Conservation (phyloP, 305 asterid species). For the Fraxinus dipetala region DNA sequence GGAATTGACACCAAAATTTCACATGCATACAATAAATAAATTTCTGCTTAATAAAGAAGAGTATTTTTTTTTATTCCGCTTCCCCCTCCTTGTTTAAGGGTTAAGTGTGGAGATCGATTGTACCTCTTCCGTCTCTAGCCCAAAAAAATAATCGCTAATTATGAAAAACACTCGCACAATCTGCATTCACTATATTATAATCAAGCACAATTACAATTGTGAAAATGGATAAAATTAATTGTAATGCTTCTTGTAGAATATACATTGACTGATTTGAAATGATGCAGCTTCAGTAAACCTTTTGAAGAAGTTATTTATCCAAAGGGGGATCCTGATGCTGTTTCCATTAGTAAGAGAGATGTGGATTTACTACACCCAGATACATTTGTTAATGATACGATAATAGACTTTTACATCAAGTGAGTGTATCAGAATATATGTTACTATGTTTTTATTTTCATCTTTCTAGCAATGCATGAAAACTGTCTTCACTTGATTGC, state of each 20-base stretch:
- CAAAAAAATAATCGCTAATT: not conserved
- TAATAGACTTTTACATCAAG: constrained; percentile 89
- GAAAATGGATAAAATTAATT: not conserved
- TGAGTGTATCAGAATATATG: constrained; percentile 42
- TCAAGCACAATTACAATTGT: not conserved
- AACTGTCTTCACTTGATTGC: not conserved
- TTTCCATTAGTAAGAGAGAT: constrained; percentile 82
- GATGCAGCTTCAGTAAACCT: constrained; percentile 63
- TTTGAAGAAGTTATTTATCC: constrained; percentile 89
- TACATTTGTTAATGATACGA: constrained; percentile 88
- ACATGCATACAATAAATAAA: not conserved
- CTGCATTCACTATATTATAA: not conserved
- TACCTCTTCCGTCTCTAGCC: not conserved
- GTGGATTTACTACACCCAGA: constrained; percentile 83
- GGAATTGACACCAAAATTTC: not conserved
- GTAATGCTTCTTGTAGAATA: not conserved
- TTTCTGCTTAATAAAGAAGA: not conserved
- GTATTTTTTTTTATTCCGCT: too few species aligned
- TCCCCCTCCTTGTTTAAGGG: not conserved
- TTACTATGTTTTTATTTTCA: constrained; percentile 5
- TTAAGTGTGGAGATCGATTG: not conserved
- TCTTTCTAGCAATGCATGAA: not conserved
- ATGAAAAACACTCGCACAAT: not conserved
- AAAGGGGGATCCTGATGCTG: constrained; percentile 88
- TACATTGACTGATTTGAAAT: constrained; percentile 13